phyloP scores from a whole-genome alignment of 2,329 filamentous ascomycete genomes.

The Epicoccum sorghinum region DNA sequence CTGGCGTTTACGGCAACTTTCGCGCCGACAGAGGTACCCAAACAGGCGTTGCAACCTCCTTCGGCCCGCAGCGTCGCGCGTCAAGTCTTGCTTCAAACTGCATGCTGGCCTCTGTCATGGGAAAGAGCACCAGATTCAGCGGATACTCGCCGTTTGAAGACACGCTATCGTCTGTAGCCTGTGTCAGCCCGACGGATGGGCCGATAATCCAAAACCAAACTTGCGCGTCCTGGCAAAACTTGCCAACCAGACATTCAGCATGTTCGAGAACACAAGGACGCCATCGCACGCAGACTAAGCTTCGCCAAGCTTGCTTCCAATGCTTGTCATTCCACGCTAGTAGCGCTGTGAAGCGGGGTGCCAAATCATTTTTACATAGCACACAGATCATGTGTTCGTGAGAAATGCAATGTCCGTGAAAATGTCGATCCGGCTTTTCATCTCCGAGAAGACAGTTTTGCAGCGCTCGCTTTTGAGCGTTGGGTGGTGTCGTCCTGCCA shows the following conservation, averaged over 20 bases:
- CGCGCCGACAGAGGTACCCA: constrained; percentile 1
- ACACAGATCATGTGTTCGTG: constrained; percentile 19
- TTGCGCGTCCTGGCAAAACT: constrained; percentile 7
- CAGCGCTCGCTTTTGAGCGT: neutral
- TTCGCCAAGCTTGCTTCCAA: constrained; percentile 33
- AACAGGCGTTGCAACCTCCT: constrained; percentile 2
- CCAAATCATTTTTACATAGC: constrained; percentile 12
- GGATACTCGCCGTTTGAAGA: neutral
- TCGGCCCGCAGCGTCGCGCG: neutral
- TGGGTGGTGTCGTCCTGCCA: neutral
- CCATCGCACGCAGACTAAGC: constrained; percentile 24
- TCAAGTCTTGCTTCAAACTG: constrained; percentile 1
- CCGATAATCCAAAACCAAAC: constrained; percentile 4
- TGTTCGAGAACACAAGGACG: constrained; percentile 9
- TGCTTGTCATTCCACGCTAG: constrained; percentile 26
- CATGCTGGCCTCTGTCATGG: constrained; percentile 9
- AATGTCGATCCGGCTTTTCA: constrained; percentile 3
- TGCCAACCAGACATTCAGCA: constrained; percentile 1
- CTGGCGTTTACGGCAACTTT: neutral
- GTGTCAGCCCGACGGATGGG: constrained; percentile 6
- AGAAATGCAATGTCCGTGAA: neutral
- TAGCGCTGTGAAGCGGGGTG: constrained; percentile 3
- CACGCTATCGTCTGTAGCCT: constrained; percentile 3
- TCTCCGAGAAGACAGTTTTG: neutral
- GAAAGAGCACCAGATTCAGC: neutral